phyloP scores from a whole-genome alignment of 257 asterid species.

The Cordia subcordata region DNA sequence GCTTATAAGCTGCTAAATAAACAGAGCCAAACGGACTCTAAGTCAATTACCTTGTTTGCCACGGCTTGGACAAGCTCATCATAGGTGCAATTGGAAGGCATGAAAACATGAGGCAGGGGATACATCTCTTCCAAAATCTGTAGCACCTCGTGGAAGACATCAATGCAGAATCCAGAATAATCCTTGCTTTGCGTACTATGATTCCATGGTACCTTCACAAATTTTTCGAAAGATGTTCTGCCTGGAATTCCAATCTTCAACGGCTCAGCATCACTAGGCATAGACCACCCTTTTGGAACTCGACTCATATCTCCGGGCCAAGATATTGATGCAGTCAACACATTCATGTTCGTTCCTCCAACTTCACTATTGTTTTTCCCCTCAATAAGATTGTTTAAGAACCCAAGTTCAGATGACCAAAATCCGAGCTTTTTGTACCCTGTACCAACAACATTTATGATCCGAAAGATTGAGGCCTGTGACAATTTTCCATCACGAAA shows the following conservation, averaged over 20 bases:
- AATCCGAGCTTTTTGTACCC: constrained; percentile 26
- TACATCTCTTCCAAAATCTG: constrained; percentile 19
- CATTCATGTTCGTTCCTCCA: background rate
- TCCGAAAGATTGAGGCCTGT: constrained; percentile 13
- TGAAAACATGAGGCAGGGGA: constrained; percentile 18
- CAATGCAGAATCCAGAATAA: constrained; percentile 34
- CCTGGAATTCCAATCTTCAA: constrained; percentile 34
- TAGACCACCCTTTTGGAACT: constrained; percentile 41
- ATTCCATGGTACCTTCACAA: constrained; percentile 19
- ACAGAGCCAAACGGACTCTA: too few species aligned
- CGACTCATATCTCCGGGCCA: constrained; percentile 39
- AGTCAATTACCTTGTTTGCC: constrained; percentile 16
- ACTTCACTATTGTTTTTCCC: background rate
- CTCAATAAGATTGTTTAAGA: constrained; percentile 11
- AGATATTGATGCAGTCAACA: constrained; percentile 3
- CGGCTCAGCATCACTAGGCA: constrained; percentile 28
- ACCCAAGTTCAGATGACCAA: constrained; percentile 29
- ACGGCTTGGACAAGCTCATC: constrained; percentile 18
- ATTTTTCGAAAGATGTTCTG: constrained; percentile 9
- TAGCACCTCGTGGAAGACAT: constrained; percentile 18
- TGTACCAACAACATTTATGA: constrained; percentile 30
- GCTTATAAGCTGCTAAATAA: too few species aligned
- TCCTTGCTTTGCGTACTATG: background rate
- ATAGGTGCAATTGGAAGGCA: constrained; percentile 18
- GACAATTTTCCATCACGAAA: constrained; percentile 11